Base-by-base conservation (phyloP, 441 rosid species). In the Breynia disticha region DNA sequence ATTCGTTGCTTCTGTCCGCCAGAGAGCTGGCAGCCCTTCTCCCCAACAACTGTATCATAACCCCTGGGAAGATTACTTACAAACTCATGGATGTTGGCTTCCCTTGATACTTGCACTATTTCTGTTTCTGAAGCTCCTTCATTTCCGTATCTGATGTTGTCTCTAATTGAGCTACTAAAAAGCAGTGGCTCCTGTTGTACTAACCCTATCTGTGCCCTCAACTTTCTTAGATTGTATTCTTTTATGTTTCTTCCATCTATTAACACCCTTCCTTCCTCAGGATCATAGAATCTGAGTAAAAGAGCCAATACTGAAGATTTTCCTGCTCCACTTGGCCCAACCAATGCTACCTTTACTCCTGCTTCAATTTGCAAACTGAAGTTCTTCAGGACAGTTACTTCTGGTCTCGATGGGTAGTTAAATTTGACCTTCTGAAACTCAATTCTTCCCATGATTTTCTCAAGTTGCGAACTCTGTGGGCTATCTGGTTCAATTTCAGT, bases 241-340 rank as follows among this genome's bases (percentile, higher is more conserved):
- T 45, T 75, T 49, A 71, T 69, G 54, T 77, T 54, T 52, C 59
- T 80, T 50, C 55, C 70, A 18, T 73, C 79, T 45, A 79, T 65
- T 12, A 73, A 59, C 44, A 76, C 61, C 48, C 49, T 69, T 42
- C 84, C 79, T 63, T 56, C 60, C 17, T 10, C 24, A 0, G 79
- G 68, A 63, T 79, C 78, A 21, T 79, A 77, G 70, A 76, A 77
- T 61, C 83, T 74, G 13, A 72, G 73, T 55, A 81, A 6, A 59
- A 84, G 77, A 45, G 88, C 81, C 22, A 84, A 60, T 37, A 79
- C 67, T 7, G 88, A 84, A 47, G 88, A 84, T 63, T 81, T 84
- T 41, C 87, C 84, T 3, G 86, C 79, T 50, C 86, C 93, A 55
- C 93, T 81, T 45, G 82, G 86, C 15, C 93, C 87, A 4, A 79